phyloP scores from a whole-genome alignment of 306 rosid genomes.

The Alnus glutinosa region DNA sequence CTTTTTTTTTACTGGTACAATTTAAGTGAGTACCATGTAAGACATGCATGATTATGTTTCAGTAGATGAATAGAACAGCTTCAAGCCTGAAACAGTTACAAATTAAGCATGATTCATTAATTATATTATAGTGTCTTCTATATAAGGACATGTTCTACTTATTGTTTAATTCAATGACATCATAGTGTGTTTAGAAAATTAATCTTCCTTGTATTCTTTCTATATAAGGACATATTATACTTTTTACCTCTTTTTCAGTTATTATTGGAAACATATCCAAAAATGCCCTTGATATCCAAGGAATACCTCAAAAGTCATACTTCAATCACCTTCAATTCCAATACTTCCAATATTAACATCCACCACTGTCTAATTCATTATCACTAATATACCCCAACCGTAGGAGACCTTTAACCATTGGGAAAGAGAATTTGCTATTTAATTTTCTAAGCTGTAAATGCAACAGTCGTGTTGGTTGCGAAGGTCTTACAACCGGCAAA shows the following conservation, averaged over 20 bases:
- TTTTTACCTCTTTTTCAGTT: neutral
- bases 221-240: neutral
- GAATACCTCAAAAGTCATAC: neutral
- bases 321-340: neutral
- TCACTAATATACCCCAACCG: neutral
- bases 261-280: neutral
- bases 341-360: neutral
- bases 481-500: neutral
- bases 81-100: neutral
- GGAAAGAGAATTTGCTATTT: neutral
- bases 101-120: neutral
- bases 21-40: neutral
- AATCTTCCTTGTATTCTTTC: neutral
- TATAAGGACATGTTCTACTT: neutral
- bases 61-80: neutral
- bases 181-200: neutral
- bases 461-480: neutral
- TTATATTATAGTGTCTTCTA: neutral
- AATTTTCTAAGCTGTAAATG: neutral
- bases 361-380: neutral
- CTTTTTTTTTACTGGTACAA: neutral
- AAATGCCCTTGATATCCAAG: neutral
- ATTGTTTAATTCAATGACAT: neutral
- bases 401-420: too few species aligned
- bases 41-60: conserved; percentile 9